These are phyloP conservation scores for Botrytis galanthina DNA, from an alignment of 2,329 filamentous ascomycete species.

Conservation along the genomic window DNA sequence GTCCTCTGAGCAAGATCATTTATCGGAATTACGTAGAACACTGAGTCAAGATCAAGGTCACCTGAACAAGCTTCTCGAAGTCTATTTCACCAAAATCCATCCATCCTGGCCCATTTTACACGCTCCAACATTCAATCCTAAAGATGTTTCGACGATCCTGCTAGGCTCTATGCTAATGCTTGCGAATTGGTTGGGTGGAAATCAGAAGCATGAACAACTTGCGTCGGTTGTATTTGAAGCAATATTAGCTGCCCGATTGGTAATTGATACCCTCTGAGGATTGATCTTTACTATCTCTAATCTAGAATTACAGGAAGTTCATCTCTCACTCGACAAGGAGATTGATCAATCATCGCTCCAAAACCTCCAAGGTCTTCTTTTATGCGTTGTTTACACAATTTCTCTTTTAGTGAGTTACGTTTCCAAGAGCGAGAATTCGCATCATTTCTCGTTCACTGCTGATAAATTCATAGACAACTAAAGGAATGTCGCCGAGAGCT, in stretches of 20 bases:
- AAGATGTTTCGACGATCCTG: neutral
- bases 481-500: slow-evolving; percentile 2
- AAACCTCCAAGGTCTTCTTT: slow-evolving; percentile 7
- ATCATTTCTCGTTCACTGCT: neutral
- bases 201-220: slow-evolving; percentile 1
- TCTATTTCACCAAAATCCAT: slow-evolving; percentile 5
- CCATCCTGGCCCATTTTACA: slow-evolving; percentile 14
- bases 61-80: neutral
- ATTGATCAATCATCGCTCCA: slow-evolving; percentile 7
- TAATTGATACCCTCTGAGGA: neutral
- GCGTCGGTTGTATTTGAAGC: slow-evolving; percentile 8
- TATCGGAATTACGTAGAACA: neutral
- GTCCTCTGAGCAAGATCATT: slow-evolving; percentile 1
- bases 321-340: slow-evolving; percentile 4
- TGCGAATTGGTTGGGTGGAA: neutral
- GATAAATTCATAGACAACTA: neutral
- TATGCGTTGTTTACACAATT: slow-evolving; percentile 11
- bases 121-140: slow-evolving; percentile 1
- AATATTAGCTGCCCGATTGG: slow-evolving; percentile 8
- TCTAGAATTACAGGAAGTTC: neutral
- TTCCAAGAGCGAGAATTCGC: too few relatives aligned
- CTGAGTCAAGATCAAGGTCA: neutral
- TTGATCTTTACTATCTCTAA: neutral
- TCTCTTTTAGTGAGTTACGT: neutral
- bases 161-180: slow-evolving; percentile 11